phyloP scores from a whole-genome alignment of 2,329 filamentous ascomycete species.

The Fusarium caatingaense region DNA sequence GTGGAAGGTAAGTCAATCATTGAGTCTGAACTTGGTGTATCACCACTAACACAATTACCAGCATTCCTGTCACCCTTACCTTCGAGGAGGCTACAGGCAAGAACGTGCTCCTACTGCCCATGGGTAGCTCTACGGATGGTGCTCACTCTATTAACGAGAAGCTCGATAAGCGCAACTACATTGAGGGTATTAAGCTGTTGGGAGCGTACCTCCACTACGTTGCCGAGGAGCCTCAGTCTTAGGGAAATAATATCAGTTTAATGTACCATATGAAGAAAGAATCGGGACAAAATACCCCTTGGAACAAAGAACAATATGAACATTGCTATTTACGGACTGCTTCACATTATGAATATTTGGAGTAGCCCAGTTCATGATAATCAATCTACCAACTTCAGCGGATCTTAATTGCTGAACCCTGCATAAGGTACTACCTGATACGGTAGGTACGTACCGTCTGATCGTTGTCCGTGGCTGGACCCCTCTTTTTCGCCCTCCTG shows the following conservation, averaged over 20 bases:
- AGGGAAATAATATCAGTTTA: constrained; percentile 29
- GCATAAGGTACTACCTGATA: background rate
- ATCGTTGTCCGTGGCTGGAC: constrained; percentile 1
- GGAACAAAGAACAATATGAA: background rate
- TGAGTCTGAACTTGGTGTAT: background rate
- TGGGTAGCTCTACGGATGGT: constrained; percentile 96
- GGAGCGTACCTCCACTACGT: constrained; percentile 97
- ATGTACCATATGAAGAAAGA: constrained; percentile 26
- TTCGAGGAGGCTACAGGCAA: constrained; percentile 98
- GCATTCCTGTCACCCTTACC: constrained; percentile 95
- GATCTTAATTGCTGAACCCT: background rate
- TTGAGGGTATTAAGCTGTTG: constrained; percentile 95
- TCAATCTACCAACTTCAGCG: background rate
- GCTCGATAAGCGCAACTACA: constrained; percentile 96
- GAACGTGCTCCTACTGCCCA: constrained; percentile 94
- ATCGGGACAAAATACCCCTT: background rate
- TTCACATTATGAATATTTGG: background rate
- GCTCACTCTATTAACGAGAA: constrained; percentile 99
- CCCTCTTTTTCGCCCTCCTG: constrained; percentile 25
- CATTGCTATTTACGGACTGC: background rate
- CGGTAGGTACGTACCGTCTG: constrained; percentile 27
- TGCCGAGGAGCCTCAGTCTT: constrained; percentile 79
- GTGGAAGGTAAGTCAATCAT: constrained; percentile 76
- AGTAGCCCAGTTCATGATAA: background rate
- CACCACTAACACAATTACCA: constrained; percentile 51